phyloP scores from a whole-genome alignment of 1,284 basidiomycete genomes.

The Neolentinus lepideus region DNA sequence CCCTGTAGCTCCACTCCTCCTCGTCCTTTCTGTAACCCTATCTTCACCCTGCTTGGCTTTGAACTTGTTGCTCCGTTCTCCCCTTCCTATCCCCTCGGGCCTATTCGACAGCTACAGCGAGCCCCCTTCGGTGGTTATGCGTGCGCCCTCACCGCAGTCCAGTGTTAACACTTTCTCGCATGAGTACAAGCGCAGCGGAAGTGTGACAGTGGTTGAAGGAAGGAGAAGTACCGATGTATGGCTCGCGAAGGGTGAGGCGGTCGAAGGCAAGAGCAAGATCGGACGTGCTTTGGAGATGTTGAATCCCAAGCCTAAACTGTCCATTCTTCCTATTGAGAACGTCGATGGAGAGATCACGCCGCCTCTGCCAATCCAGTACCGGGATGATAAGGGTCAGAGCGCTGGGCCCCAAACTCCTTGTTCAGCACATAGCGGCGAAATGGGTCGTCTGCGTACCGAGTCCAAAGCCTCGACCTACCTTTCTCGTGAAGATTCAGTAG shows the following conservation, averaged over 20 bases:
- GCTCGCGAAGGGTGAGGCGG: constrained; percentile 58
- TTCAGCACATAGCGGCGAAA: constrained; percentile 45
- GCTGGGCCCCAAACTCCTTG: constrained; percentile 40
- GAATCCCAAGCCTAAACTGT: constrained; percentile 52
- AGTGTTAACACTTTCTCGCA: constrained; percentile 37
- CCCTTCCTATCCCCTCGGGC: constrained; percentile 56
- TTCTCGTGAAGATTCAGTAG: constrained; percentile 43
- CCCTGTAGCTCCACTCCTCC: constrained; percentile 36
- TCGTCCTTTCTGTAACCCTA: constrained; percentile 54
- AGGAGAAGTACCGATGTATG: constrained; percentile 66
- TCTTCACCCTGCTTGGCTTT: constrained; percentile 59
- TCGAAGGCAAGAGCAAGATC: constrained; percentile 53
- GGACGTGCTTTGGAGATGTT: constrained; percentile 54
- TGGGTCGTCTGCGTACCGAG: constrained; percentile 42
- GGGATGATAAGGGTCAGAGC: constrained; percentile 23
- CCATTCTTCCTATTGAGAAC: constrained; percentile 51
- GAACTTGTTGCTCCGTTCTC: constrained; percentile 49
- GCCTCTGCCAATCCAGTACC: constrained; percentile 26
- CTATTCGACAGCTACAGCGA: constrained; percentile 48
- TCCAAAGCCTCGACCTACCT: constrained; percentile 47
- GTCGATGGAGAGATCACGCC: constrained; percentile 32
- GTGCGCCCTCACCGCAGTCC: constrained; percentile 33
- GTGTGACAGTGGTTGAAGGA: constrained; percentile 58
- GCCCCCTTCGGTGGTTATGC: constrained; percentile 32
- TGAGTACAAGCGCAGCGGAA: constrained; percentile 56